These are phyloP conservation scores for Coccomyxa subellipsoidea DNA, from an alignment of 163 green algal species.

Conservation along the genomic window DNA sequence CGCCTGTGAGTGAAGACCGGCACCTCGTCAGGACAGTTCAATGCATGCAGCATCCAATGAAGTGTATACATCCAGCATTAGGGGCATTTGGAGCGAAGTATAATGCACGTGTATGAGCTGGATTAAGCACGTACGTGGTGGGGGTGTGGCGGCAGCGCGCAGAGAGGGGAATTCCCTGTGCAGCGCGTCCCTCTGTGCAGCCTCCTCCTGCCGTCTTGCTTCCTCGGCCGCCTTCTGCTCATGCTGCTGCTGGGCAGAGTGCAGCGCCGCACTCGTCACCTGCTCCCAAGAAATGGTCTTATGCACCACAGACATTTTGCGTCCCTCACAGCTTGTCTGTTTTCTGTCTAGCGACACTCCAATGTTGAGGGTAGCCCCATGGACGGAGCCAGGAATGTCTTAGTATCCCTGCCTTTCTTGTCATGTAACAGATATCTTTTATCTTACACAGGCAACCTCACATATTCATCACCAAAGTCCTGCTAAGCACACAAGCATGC, in stretches of 20 bases:
- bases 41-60: background rate
- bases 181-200: slow-evolving; percentile 5
- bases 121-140: background rate
- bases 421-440: too few species aligned
- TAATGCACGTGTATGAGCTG: background rate
- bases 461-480: too few species aligned
- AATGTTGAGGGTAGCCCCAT: too few species aligned
- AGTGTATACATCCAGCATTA: too few species aligned
- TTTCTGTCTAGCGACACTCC: too few species aligned
- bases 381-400: too few species aligned
- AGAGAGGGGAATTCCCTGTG: slow-evolving; percentile 19
- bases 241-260: slow-evolving; percentile 12
- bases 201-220: background rate
- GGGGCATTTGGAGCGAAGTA: background rate
- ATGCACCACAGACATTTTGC: too few species aligned
- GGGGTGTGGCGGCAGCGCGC: background rate
- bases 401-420: too few species aligned
- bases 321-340: too few species aligned
- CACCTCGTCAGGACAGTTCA: background rate
- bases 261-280: slow-evolving; percentile 14
- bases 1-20: too few species aligned
- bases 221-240: slow-evolving; percentile 13
- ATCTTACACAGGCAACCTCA: too few species aligned
- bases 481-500: background rate
- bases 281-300: too few species aligned